Conservation (phyloP, 495 filamentous ascomycete genomes). For the Schizothecium vesticola region DNA sequence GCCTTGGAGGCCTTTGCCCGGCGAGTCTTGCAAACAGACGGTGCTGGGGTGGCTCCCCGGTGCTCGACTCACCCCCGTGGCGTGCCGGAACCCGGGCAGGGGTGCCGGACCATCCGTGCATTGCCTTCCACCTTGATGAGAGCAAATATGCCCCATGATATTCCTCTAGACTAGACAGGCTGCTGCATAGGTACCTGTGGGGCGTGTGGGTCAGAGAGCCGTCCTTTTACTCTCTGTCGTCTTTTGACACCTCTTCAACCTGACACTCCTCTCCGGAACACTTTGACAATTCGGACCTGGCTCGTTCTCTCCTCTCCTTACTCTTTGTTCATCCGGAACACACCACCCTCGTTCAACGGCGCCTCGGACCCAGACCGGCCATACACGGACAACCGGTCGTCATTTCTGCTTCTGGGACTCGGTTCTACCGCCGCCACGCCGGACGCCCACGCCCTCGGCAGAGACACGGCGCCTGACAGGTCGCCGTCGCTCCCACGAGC, state of each 20-base stretch:
- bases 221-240: not conserved
- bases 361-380: not conserved
- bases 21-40: not conserved
- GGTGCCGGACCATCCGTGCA: not conserved
- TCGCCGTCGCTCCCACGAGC: not conserved
- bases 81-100: not conserved
- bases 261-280: not conserved
- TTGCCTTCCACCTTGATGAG: not conserved
- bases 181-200: not conserved
- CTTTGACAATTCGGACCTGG: not conserved
- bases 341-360: not conserved
- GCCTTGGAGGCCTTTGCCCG: too few species aligned
- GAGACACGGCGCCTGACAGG: not conserved
- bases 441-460: not conserved
- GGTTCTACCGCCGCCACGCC: not conserved
- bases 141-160: not conserved
- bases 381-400: not conserved
- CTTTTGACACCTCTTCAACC: not conserved
- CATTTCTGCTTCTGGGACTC: not conserved
- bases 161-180: not conserved
- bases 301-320: not conserved
- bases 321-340: not conserved
- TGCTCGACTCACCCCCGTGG: not conserved
- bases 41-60: not conserved
- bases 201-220: not conserved